phyloP scores from a whole-genome alignment of 2,329 filamentous ascomycete genomes.

The Colletotrichum truncatum region DNA sequence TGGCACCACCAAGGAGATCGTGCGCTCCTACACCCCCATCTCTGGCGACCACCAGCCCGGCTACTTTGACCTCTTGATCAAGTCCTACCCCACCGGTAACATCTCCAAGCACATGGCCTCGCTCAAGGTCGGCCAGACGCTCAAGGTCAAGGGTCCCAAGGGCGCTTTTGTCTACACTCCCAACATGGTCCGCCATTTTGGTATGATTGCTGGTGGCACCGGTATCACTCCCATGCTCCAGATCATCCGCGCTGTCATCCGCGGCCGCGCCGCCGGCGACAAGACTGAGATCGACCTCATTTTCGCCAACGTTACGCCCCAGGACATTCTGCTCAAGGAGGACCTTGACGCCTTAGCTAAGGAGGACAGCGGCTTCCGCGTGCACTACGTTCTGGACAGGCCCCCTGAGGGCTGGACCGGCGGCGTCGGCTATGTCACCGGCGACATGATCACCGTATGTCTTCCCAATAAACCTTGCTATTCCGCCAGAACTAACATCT shows the following conservation, averaged over 20 bases:
- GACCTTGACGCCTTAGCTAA: conserved; percentile 83
- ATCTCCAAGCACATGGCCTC: conserved; percentile 93
- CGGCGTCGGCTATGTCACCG: conserved; percentile 92
- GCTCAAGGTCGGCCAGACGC: conserved; percentile 83
- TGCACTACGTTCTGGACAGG: conserved; percentile 97
- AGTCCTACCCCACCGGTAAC: conserved; percentile 97
- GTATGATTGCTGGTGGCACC: conserved; percentile 97
- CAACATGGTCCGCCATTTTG: conserved; percentile 96
- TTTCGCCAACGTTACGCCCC: conserved; percentile 93
- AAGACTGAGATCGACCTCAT: conserved; percentile 92
- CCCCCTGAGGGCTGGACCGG: conserved; percentile 92
- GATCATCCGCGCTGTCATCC: conserved; percentile 89
- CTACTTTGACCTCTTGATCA: conserved; percentile 96
- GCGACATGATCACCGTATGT: conserved; percentile 90
- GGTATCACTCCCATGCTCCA: conserved; percentile 99
- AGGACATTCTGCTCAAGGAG: conserved; percentile 93
- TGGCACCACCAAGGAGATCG: conserved; percentile 82
- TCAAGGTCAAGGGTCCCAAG: conserved; percentile 94
- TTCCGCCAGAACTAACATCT: conserved; percentile 40
- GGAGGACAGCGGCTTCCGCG: conserved; percentile 82
- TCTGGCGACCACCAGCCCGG: conserved; percentile 89
- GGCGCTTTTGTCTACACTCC: conserved; percentile 97
- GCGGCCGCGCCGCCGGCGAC: conserved; percentile 81
- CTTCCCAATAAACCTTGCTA: neutral
- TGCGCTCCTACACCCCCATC: conserved; percentile 92